phyloP scores from a whole-genome alignment of 768 basidiomycete genomes.

The Plicaturopsis crispa region DNA sequence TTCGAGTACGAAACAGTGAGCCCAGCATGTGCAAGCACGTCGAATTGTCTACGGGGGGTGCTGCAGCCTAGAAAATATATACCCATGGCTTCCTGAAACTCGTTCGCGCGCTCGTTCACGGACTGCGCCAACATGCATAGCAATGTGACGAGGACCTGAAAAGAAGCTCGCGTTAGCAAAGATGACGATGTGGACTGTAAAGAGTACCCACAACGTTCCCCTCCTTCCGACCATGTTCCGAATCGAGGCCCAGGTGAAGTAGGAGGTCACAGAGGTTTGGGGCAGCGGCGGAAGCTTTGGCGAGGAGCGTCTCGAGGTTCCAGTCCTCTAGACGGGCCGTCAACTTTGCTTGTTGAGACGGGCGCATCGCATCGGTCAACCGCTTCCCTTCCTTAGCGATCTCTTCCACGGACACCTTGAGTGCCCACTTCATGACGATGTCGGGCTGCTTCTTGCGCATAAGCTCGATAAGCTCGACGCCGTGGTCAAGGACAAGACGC shows the following conservation, averaged over 20 bases:
- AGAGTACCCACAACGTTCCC: not conserved
- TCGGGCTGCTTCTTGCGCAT: conserved; percentile 2
- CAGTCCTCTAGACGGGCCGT: conserved; percentile 1
- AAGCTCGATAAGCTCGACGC: conserved; percentile 1
- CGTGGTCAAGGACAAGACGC: conserved; percentile 1
- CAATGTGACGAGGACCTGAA: conserved; percentile 5
- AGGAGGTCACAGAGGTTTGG: conserved; percentile 4
- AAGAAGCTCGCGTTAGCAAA: not conserved
- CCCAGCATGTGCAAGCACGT: conserved; percentile 20
- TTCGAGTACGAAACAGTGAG: conserved; percentile 15
- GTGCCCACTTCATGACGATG: conserved; percentile 2
- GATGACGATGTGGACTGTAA: not conserved
- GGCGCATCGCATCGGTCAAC: not conserved
- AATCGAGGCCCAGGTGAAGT: not conserved
- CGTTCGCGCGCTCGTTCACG: conserved; percentile 13
- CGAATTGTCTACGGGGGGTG: conserved; percentile 13
- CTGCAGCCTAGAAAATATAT: conserved; percentile 19
- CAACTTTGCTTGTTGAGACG: not conserved
- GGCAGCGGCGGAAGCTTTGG: conserved; percentile 2
- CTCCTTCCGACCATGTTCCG: not conserved
- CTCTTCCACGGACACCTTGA: not conserved
- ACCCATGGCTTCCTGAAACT: conserved; percentile 14
- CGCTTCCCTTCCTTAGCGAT: conserved; percentile 2
- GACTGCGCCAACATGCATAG: conserved; percentile 14
- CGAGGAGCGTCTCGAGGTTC: conserved; percentile 3